Evolutionary conservation across 2,329 filamentous ascomycete species (phyloP).

Genomic region (Grosmannia clavigera): DNA sequence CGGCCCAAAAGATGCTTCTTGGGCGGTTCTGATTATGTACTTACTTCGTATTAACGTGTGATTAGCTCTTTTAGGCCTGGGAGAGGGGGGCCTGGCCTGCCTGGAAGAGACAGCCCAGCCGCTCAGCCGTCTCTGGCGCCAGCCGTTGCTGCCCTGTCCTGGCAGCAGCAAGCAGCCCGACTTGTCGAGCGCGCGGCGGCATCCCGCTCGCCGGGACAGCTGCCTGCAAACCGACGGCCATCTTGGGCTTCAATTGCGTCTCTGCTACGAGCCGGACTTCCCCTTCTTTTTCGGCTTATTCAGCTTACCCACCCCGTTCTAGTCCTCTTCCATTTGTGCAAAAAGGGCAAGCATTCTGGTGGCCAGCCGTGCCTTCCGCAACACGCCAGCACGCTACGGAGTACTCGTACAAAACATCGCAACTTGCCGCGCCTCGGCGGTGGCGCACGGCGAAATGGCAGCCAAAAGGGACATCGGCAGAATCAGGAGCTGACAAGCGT

Average conservation of each 20-base stretch:
- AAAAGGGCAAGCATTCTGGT: too few species aligned
- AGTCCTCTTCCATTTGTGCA: too few species aligned
- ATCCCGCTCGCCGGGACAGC: too few species aligned
- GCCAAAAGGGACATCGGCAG: background rate
- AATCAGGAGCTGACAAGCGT: background rate
- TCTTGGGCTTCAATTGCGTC: too few species aligned
- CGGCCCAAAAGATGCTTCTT: background rate
- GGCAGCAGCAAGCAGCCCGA: too few species aligned
- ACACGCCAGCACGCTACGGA: background rate
- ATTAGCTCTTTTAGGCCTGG: background rate
- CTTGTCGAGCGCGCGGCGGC: too few species aligned
- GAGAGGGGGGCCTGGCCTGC: background rate
- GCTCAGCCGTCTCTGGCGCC: background rate
- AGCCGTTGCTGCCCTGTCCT: too few species aligned
- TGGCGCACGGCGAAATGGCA: background rate
- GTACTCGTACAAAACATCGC: background rate
- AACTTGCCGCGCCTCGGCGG: background rate
- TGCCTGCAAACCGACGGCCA: too few species aligned
- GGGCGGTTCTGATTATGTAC: background rate
- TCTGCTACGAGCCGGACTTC: too few species aligned
- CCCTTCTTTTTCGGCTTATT: too few species aligned
- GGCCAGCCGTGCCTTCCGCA: background rate
- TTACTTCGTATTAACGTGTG: background rate
- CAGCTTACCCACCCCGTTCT: too few species aligned
- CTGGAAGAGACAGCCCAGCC: background rate